Evolutionary conservation across 2,329 filamentous ascomycete genomes (phyloP), one percentile per base, ranked within the genome.

Genomic region (Diaporthe sp.): DNA sequence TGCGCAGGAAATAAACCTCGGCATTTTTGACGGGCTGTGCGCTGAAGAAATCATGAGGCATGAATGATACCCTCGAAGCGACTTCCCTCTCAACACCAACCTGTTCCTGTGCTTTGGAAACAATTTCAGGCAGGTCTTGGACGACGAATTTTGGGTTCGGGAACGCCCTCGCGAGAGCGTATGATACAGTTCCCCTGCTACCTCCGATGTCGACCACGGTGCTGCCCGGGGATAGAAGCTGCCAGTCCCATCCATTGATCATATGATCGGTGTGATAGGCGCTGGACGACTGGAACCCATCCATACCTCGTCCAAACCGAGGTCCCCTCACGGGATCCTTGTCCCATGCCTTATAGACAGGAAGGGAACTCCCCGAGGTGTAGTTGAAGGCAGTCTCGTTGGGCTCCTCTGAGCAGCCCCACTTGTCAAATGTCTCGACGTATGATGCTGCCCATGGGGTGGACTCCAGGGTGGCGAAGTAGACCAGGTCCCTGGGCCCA

Each of bases 1-100:
- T 72, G 49, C 76, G 77, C 63, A 80, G 37, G 34, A 79, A 58
- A n/a, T 78, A 79, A 2, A 81, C 81, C 20, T 77, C 76, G 7
- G 76, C 75, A 68, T 73, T 70, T 10, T 68, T 51, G 20, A 72
- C 58, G 0, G 68, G 55, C 68, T 75, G 68, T 3, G 47, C 20
- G 4, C 57, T 72, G 58, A 75, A 75, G 58, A 75, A 75, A 25
- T 63, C 53, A 6, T 75, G 57, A 6, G 67, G 20, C 34, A 65
- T 8, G 57, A 75, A 75, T 12, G 20, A 28, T 5, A 67, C 63
- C 37, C 67, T 49, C 5, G n/a, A n/a, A 3, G 42, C 39, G 9
- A 75, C 7, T 17, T 37, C 49, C 31, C 8, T 17, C 1, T 39
- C 34, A 15, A 39, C 34, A 5, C 34, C 28, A 15, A 28, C n/a